Evolutionary conservation across 352 stramenopile species (phyloP), one percentile per base, ranked within the genome.

Genomic region (Peronospora belbahrii): DNA sequence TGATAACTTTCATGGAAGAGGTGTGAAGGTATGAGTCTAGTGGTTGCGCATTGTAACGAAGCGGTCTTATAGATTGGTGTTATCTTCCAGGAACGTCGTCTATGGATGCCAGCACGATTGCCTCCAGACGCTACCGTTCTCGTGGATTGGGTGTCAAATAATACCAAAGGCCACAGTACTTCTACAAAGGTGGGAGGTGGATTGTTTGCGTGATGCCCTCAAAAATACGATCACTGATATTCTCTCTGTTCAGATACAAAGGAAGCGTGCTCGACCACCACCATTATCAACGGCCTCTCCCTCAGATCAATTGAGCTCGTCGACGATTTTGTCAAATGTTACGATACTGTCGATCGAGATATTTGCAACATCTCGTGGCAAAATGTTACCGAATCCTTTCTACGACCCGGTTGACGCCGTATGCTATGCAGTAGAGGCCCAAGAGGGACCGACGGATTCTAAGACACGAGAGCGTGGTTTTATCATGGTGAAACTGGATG

Each of bases 261-360:
- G 35, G 30, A 70, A 66, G 17, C 56, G 61, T 23, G 24, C 18
- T 36, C 51, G 41, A 9, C 34, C 48, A n/a, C 57, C 56, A 27
- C 15, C 57, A 18, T 32, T 28, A 15, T 45, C 48, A 27, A 60
- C 44, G 8, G 39, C 36, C 7, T 61, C 56, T 9, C 43, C 42
- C 1, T 64, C 52, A 18, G 59, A n/a, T 31, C 66, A 47, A 31
- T 10, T 48, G 27, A 52, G 36, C 1, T 61, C 62, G 0, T 59
- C 48, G 17, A 46, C 62, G 0, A 59, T 65, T 13, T 56, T 68
- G 17, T 85, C 77, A 3, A 92, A 90, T 50, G 41, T 95, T 9
- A 94, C 83, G 2, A 57, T 88, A 18, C 35, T 95, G 14, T 90
- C 81, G 6, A 48, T 95, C 19, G 84, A 95, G 43, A 48, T 91